Conservation (phyloP, 2,329 filamentous ascomycete species). For the Claviceps sp. region DNA sequence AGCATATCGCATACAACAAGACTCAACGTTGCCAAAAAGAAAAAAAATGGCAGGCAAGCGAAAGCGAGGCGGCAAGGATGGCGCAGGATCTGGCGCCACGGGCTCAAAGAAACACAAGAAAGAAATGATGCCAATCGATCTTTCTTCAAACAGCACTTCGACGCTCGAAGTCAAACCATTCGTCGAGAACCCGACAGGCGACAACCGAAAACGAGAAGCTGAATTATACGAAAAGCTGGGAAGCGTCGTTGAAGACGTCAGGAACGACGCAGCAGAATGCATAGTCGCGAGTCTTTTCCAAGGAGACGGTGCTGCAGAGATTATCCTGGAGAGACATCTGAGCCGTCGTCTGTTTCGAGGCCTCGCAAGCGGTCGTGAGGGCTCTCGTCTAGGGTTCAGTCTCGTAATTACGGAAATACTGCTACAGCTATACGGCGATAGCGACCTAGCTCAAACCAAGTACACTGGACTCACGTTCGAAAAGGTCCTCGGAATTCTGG, state of each 20-base stretch:
- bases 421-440: constrained; percentile 49
- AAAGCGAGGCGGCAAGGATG: constrained; percentile 21
- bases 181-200: constrained; percentile 34
- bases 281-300: constrained; percentile 43
- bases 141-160: constrained; percentile 13
- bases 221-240: constrained; percentile 47
- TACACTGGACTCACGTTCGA: constrained; percentile 44
- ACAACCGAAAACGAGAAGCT: constrained; percentile 44
- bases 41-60: constrained; percentile 20
- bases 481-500: constrained; percentile 36
- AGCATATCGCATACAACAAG: background rate
- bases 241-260: constrained; percentile 42
- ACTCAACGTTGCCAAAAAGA: background rate
- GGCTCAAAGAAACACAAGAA: constrained; percentile 20
- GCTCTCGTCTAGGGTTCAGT: constrained; percentile 77
- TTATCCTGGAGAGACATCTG: constrained; percentile 43
- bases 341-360: constrained; percentile 68
- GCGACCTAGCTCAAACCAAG: constrained; percentile 28
- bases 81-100: constrained; percentile 11
- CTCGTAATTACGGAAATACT: constrained; percentile 75
- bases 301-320: constrained; percentile 34
- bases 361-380: constrained; percentile 79
- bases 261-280: constrained; percentile 44
- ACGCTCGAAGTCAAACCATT: constrained; percentile 29
- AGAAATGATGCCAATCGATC: constrained; percentile 10